Percentiles rank a stretch among this genome's conserved stretches.
Evolutionary conservation across 768 basidiomycete genomes (phyloP).

Genomic region (Mycena belliarum): DNA sequence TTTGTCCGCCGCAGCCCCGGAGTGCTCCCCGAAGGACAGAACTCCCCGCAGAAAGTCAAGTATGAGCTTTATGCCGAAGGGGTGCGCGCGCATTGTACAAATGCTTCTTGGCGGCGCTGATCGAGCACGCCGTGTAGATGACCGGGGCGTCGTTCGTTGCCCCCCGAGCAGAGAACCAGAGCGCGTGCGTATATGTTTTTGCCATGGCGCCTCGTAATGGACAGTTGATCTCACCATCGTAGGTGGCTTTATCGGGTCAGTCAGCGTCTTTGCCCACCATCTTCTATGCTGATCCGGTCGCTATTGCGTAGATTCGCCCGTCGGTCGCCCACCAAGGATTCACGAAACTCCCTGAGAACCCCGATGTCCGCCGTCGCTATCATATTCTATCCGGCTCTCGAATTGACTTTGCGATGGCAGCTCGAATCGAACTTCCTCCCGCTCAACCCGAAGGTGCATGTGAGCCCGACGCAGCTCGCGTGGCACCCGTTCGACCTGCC

Average conservation of each 20-base stretch:
- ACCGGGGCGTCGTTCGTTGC: constrained; percentile 63
- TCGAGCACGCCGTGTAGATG: constrained; percentile 38
- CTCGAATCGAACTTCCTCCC: constrained; percentile 65
- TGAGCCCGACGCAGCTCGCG: constrained; percentile 64
- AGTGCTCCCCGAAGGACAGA: constrained; percentile 58
- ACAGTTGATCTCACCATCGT: background rate
- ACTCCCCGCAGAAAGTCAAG: constrained; percentile 62
- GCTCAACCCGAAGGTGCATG: constrained; percentile 58
- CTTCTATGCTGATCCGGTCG: background rate
- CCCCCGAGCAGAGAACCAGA: constrained; percentile 54
- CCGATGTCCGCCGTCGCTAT: constrained; percentile 44
- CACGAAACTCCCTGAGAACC: constrained; percentile 53
- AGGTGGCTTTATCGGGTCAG: constrained; percentile 60
- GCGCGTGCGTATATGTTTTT: constrained; percentile 39
- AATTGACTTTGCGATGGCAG: constrained; percentile 30
- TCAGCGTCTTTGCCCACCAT: background rate
- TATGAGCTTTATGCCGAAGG: constrained; percentile 65
- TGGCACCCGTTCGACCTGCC: constrained; percentile 67
- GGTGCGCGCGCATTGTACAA: constrained; percentile 37
- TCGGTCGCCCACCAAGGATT: constrained; percentile 71
- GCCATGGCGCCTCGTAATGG: too few relatives aligned
- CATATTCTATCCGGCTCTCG: background rate
- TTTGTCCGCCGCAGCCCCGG: constrained; percentile 42
- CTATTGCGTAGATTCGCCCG: constrained; percentile 46
- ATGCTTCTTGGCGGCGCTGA: background rate